Conservation (phyloP, 2,329 filamentous ascomycete species). For the Xylariaceae sp. region DNA sequence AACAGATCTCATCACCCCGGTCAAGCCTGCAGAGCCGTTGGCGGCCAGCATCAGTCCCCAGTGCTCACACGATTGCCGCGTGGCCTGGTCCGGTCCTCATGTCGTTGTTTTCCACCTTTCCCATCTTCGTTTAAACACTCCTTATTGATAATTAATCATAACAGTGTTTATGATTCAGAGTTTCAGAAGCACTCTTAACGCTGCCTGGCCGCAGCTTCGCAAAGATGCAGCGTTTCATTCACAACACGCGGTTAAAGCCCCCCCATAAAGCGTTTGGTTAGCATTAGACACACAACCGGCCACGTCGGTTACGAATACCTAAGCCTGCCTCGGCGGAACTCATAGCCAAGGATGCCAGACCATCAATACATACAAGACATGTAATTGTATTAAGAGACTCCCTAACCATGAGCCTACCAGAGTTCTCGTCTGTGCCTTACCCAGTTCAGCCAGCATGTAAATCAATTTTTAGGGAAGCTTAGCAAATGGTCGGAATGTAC, state of each 20-base stretch:
- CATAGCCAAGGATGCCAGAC: not conserved
- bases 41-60: not conserved
- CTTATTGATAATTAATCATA: not conserved
- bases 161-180: too few species aligned
- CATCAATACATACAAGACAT: not conserved
- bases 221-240: too few species aligned
- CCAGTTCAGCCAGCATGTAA: not conserved
- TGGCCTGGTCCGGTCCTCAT: not conserved
- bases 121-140: not conserved
- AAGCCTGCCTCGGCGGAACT: not conserved
- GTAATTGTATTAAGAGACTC: conserved; percentile 5
- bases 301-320: conserved; percentile 5
- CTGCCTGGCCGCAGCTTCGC: not conserved
- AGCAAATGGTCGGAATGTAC: too few species aligned
- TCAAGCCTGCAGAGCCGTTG: conserved; percentile 21
- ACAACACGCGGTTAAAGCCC: too few species aligned
- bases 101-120: not conserved
- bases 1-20: conserved; percentile 16
- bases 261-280: too few species aligned
- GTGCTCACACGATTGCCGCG: conserved; percentile 3
- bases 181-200: conserved; percentile 8
- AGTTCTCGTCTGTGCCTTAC: too few species aligned
- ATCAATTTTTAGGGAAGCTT: too few species aligned
- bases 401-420: conserved; percentile 1
- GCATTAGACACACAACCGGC: not conserved